phyloP scores from a whole-genome alignment of 352 stramenopile species.

The Aphanomyces astaci region DNA sequence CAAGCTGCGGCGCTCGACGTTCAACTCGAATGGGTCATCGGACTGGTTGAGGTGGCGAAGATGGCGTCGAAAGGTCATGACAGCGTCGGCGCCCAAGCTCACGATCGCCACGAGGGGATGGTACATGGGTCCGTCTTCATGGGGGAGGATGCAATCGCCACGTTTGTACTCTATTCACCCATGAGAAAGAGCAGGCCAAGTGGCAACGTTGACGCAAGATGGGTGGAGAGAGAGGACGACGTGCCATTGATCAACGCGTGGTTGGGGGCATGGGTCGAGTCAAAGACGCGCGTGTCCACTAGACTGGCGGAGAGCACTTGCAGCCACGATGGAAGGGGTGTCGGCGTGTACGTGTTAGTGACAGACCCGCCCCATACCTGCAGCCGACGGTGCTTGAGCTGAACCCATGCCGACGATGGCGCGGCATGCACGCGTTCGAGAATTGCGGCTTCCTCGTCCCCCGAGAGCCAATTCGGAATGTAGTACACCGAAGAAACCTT shows the following conservation, averaged over 20 bases:
- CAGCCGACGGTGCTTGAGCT: constrained; percentile 52
- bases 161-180: constrained; percentile 43
- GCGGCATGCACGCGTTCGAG: constrained; percentile 48
- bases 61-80: constrained; percentile 53
- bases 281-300: constrained; percentile 45
- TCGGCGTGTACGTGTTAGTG: constrained; percentile 36
- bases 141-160: constrained; percentile 57
- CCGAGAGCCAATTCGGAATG: constrained; percentile 53
- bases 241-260: constrained; percentile 67
- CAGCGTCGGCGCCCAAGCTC: constrained; percentile 45
- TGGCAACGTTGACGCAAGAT: too few species aligned
- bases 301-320: constrained; percentile 41
- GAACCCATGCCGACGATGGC: constrained; percentile 38
- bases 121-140: constrained; percentile 64
- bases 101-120: constrained; percentile 59
- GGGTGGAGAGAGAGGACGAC: too few species aligned
- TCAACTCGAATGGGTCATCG: constrained; percentile 33
- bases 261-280: constrained; percentile 41
- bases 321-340: constrained; percentile 46
- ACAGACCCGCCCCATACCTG: constrained; percentile 68
- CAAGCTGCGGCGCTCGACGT: constrained; percentile 42
- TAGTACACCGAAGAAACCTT: constrained; percentile 46
- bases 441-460: constrained; percentile 48
- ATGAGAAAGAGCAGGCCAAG: background rate
- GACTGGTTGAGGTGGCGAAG: constrained; percentile 24